A percentile compares a stretch with the other conserved stretches of the same genome.
Conservation (phyloP, 192 early-diverging fungal genomes). For the Funneliformis geosporum region DNA sequence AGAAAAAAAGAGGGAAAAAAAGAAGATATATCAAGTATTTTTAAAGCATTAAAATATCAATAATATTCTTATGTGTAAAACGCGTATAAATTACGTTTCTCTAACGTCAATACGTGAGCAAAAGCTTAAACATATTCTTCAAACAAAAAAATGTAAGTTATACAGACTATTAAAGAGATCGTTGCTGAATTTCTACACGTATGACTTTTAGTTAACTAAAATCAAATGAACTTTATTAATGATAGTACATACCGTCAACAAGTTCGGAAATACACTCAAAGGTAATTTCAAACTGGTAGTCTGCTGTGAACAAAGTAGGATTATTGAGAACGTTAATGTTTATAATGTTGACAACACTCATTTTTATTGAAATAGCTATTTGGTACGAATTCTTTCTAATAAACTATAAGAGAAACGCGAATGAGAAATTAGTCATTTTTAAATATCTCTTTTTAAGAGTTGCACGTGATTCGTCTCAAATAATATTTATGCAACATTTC, state of each 20-base stretch:
- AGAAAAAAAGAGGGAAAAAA: neutral
- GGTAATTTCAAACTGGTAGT: conserved; percentile 94
- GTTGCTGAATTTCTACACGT: neutral
- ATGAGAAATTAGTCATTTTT: neutral
- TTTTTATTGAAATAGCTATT: conserved; percentile 35
- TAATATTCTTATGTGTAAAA: neutral
- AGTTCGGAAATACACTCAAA: conserved; percentile 92
- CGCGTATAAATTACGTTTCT: too few species aligned
- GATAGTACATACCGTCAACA: conserved; percentile 68
- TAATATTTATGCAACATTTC: neutral
- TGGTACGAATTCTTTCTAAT: neutral
- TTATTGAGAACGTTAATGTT: conserved; percentile 87
- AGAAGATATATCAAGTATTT: neutral
- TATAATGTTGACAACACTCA: conserved; percentile 81
- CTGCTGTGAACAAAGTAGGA: conserved; percentile 75
- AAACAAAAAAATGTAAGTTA: too few species aligned
- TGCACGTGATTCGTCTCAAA: neutral
- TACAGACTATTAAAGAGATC: neutral
- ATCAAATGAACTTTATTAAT: neutral
- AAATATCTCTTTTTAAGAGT: neutral
- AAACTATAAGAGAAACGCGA: neutral
- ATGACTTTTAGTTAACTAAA: neutral
- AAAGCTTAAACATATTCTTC: too few species aligned
- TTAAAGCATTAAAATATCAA: neutral
- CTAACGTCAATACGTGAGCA: too few species aligned